Evolutionary conservation across 768 basidiomycete species (phyloP).

Genomic region (Cystoderma amianthinum): DNA sequence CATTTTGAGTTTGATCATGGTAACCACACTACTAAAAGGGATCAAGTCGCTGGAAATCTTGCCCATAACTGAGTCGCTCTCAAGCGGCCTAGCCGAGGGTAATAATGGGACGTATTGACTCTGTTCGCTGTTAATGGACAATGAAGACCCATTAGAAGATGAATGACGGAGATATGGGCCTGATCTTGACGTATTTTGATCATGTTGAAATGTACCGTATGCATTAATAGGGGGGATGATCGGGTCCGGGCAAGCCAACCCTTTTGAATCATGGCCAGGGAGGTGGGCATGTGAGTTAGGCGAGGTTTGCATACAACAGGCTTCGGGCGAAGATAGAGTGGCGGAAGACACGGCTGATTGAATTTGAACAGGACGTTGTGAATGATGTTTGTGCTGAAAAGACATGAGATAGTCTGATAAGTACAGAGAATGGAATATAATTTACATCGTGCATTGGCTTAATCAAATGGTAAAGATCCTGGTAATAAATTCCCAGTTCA

Average conservation of each 20-base stretch:
- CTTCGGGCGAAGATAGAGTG: slow-evolving; percentile 15
- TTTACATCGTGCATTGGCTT: slow-evolving; percentile 49
- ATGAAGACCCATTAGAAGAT: slow-evolving; percentile 10
- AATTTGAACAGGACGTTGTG: too few relatives aligned
- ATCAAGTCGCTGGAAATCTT: slow-evolving; percentile 30
- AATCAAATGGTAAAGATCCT: slow-evolving; percentile 53
- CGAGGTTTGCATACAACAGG: slow-evolving; percentile 21
- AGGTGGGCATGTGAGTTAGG: slow-evolving; percentile 9
- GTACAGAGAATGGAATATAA: slow-evolving; percentile 8
- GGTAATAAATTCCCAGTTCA: slow-evolving; percentile 54
- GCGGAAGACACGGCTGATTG: slow-evolving; percentile 16
- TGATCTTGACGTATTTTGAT: slow-evolving; percentile 8
- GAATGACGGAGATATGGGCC: slow-evolving; percentile 12
- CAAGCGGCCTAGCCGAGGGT: slow-evolving; percentile 24
- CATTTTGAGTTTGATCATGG: slow-evolving; percentile 13
- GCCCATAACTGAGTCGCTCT: slow-evolving; percentile 13
- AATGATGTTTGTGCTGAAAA: too few relatives aligned
- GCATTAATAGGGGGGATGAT: slow-evolving; percentile 39
- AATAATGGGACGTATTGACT: slow-evolving; percentile 29
- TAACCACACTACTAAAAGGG: slow-evolving; percentile 26
- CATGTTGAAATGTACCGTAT: slow-evolving; percentile 41
- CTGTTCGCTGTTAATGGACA: neutral
- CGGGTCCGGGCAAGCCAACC: slow-evolving; percentile 17
- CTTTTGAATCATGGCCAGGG: slow-evolving; percentile 7
- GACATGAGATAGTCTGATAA: too few relatives aligned